Percentiles rank a stretch among this genome's conserved stretches.
Conservation (phyloP, 345 rosid genomes). For the Isatis tinctoria region DNA sequence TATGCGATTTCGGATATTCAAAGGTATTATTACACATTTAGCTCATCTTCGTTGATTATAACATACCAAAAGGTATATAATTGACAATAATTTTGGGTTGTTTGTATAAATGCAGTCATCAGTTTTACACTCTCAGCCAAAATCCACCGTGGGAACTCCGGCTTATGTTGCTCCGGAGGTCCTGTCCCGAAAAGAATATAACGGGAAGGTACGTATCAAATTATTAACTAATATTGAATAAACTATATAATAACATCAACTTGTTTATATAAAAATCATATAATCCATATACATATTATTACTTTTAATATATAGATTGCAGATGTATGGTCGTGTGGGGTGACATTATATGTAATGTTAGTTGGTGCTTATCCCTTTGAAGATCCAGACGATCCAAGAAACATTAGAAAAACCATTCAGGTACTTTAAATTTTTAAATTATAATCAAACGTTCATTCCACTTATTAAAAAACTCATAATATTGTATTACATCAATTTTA, state of each 20-base stretch:
- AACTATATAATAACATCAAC: slow-evolving; percentile 17
- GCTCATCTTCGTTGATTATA: neutral
- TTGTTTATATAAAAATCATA: slow-evolving; percentile 3
- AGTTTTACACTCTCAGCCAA: slow-evolving; percentile 88
- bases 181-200: slow-evolving; percentile 64
- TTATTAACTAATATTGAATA: neutral
- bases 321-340: slow-evolving; percentile 93
- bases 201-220: slow-evolving; percentile 57
- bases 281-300: neutral
- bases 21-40: slow-evolving; percentile 41
- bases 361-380: slow-evolving; percentile 88
- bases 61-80: neutral
- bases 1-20: slow-evolving; percentile 88
- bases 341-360: slow-evolving; percentile 78
- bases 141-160: slow-evolving; percentile 95
- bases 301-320: slow-evolving; percentile 43
- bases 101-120: slow-evolving; percentile 44
- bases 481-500: neutral
- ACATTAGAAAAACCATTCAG: slow-evolving; percentile 74
- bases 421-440: slow-evolving; percentile 21
- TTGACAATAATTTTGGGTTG: neutral
- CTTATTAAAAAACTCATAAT: neutral
- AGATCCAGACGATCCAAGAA: slow-evolving; percentile 74
- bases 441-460: slow-evolving; percentile 9
- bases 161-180: slow-evolving; percentile 94